Base-by-base conservation (phyloP, 2,329 filamentous ascomycete genomes). In the Sporothrix globosa region DNA sequence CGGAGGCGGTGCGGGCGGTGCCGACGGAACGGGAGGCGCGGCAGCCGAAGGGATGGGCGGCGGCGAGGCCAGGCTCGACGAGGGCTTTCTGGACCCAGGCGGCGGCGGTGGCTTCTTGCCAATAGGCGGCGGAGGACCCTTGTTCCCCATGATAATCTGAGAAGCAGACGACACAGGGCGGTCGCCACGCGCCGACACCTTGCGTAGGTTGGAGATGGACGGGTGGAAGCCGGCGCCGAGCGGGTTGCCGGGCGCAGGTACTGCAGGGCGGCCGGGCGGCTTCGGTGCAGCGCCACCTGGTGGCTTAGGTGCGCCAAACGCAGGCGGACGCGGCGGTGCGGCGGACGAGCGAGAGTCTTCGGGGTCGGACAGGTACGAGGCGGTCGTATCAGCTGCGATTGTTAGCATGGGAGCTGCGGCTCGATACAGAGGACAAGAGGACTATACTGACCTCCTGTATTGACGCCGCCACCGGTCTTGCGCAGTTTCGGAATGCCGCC, bases 401-500 rank as follows among this genome's bases (percentile, higher is more conserved):
- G 61, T 44, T 21, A 50, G 53, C 27, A 34, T 34, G 34, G 34
- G 34, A 34, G 34, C 9, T 6, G 7, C 34, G 34, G 7, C 27
- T 6, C 7, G 3, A 9, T 6, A 34, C 7, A 9, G 34, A 34
- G 34, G 6, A 6, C 34, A 34, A 4, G 9, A 9, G 6, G 34
- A 6, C 34, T 34, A 1, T 9, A 70, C 84, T 76, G 76, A 86
- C 85, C 85, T 78, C 90, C 92, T 1, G 92, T 95, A 79, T 93
- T 87, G 71, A 95, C 84, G 52, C 91, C 91, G 63, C 92, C 94
- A 70, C 93, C 91, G 3, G 90, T 87, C 83, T 96, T 97, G 79
- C 92, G 92, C 77, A 99, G 79, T 82, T 97, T 98, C 2, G 96
- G 96, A 88, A 98, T 98, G 50, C 95, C 96, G 48, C 93, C 94